Evolutionary conservation across 441 rosid genomes (phyloP).

Genomic region (Adansonia madagascariensis): DNA sequence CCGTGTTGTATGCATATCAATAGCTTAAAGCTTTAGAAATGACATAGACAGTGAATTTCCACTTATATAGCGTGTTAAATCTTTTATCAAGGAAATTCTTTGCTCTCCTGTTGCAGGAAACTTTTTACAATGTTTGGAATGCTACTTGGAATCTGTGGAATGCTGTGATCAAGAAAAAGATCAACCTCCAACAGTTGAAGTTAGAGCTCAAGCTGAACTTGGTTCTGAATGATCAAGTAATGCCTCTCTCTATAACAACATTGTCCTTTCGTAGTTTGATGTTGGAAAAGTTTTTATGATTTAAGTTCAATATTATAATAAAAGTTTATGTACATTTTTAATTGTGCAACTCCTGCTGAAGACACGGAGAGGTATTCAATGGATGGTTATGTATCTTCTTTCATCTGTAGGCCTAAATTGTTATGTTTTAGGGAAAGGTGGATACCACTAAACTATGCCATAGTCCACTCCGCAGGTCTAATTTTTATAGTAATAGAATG

Average conservation of each 20-base stretch:
- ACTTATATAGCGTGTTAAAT: slow-evolving; percentile 16
- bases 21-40: slow-evolving; percentile 17
- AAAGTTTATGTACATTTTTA: slow-evolving; percentile 4
- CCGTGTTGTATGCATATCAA: neutral
- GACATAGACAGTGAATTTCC: neutral
- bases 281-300: neutral
- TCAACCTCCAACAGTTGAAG: slow-evolving; percentile 66
- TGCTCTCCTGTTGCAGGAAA: slow-evolving; percentile 57
- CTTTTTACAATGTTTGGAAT: slow-evolving; percentile 70
- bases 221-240: slow-evolving; percentile 72
- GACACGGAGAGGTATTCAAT: neutral
- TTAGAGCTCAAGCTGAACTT: slow-evolving; percentile 75
- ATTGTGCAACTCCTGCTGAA: slow-evolving; percentile 8
- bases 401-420: neutral
- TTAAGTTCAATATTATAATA: neutral
- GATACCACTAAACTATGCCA: neutral
- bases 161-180: slow-evolving; percentile 69
- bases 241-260: slow-evolving; percentile 26
- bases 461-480: neutral
- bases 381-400: neutral
- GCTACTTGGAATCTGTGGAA: slow-evolving; percentile 66
- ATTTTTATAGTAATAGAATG: neutral
- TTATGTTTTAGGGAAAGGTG: neutral
- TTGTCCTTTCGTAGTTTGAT: neutral
- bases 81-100: slow-evolving; percentile 19